Evolutionary conservation across 2,329 filamentous ascomycete genomes (phyloP), one percentile per base, ranked within the genome.

Genomic region (Leptoxyphium fumago): DNA sequence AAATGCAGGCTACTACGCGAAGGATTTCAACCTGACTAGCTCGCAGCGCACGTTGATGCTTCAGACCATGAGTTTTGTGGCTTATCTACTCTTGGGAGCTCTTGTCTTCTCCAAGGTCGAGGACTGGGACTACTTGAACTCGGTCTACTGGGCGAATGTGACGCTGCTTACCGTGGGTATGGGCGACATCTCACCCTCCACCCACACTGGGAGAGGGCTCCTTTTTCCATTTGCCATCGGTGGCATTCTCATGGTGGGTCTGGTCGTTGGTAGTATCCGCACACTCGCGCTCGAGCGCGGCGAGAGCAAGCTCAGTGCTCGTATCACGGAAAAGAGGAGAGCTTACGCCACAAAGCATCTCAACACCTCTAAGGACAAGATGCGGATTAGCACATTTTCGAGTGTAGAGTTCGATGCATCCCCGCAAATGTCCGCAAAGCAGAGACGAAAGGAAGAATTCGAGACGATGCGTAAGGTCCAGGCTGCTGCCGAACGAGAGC

Each of bases 21-120:
- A 68, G 45, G 68, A 74, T 18, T 78, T 77, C 55, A 64, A 68
- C 10, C 63, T 78, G 5, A 77, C 72, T 0, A 63, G 65, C 17
- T 70, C 70, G 30, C 75, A 78, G 52, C 61, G 75, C 14, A 77
- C 75, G 2, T 48, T 73, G 21, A 73, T 73, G 69, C 53, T 73
- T 4, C 68, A 72, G 53, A 72, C 69, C 0, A 72, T 73, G 52
- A 55, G 59, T 11, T 72, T 72, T 46, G 60, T 72, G 49, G 55
- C 61, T 2, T 73, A 72, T 44, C 52, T 72, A 5, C 60, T 72
- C 2, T 52, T 72, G 1, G 69, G 69, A 3, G 68, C 69, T 3
- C 50, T 69, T 13, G 56, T 71, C 0, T 71, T 65, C 48, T 66
- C 62, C 39, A 58, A 70, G 46, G 57, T 74, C 30, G 72, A 75